Evolutionary conservation across 352 stramenopile species (phyloP), one percentile per base, ranked within the genome.

Genomic region (Globisporangium acanthophoron): DNA sequence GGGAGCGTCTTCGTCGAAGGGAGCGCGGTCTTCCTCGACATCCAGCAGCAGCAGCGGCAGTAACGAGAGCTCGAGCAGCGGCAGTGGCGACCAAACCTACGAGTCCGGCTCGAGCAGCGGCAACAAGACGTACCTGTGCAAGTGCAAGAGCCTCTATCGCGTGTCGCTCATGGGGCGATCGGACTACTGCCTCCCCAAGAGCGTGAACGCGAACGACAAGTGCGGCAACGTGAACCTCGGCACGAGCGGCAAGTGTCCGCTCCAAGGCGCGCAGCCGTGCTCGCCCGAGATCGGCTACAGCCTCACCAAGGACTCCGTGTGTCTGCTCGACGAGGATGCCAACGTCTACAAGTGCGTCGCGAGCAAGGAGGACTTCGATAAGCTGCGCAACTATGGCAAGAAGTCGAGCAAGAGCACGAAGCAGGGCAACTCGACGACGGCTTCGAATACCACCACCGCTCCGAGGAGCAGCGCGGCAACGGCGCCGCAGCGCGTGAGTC

Each of bases 341-440:
- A 68, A 77, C 2, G 83, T 77, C 20, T 91, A 84, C 69, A 89
- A 91, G 65, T 91, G 81, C 44, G 76, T 86, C 24, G 76, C 78
- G 16, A 88, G 76, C 61, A 74, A 72, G 31, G 66, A 85, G 9
- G 81, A 91, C 24, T 43, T 87, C 56, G 71, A 88, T 7, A 85
- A 84, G 45, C 77, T 85, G 51, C 74, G 75, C 49, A 71, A 72
- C 27, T 70, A 67, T 48, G 81, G 76, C 52, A 80, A 76, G 54
- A 75, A 75, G 65, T 73, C 62, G 48, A 70, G 69, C 33, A 70
- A 71, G 51, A 66, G 29, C 15, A 51, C 61, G 52, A 57, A 29
- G 20, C 52, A 51, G 21, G 56, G 9, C 44, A 52, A 40, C 29
- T 27, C 58, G 44, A 52, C 49, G 12, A 20, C 31, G 8, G 18